phyloP scores from a whole-genome alignment of 2,329 filamentous ascomycete species.

The Cladosporium oxysporum region DNA sequence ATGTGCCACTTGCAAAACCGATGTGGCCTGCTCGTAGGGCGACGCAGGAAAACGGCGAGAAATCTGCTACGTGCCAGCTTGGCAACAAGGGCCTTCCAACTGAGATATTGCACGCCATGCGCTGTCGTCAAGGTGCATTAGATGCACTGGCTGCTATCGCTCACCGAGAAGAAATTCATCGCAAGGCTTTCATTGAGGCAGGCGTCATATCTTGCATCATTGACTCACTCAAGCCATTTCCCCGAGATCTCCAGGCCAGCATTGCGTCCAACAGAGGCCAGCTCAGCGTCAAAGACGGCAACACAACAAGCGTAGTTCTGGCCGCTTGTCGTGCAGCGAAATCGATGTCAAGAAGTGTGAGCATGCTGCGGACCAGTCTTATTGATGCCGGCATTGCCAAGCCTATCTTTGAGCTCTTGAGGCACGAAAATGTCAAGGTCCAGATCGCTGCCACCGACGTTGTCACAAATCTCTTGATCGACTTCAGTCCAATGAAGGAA shows the following conservation, averaged over 20 bases:
- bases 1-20: constrained; percentile 50
- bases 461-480: constrained; percentile 80
- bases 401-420: constrained; percentile 74
- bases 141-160: constrained; percentile 80
- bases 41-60: constrained; percentile 10
- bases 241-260: constrained; percentile 1
- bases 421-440: constrained; percentile 73
- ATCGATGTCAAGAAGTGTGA: constrained; percentile 81
- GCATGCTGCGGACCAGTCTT: constrained; percentile 78
- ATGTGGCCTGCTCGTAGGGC: constrained; percentile 54
- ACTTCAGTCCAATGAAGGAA: constrained; percentile 90
- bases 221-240: constrained; percentile 68
- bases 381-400: constrained; percentile 81
- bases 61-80: constrained; percentile 46
- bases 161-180: constrained; percentile 77
- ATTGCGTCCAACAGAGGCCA: constrained; percentile 18
- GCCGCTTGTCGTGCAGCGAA: constrained; percentile 82
- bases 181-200: constrained; percentile 78
- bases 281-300: constrained; percentile 58
- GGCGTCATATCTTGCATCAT: constrained; percentile 81
- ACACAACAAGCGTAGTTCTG: constrained; percentile 75
- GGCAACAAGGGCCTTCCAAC: constrained; percentile 64
- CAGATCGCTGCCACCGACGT: constrained; percentile 83
- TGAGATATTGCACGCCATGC: constrained; percentile 68
- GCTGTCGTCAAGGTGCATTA: constrained; percentile 72